Conservation (phyloP, 441 rosid genomes). For the Erodium texanum region DNA sequence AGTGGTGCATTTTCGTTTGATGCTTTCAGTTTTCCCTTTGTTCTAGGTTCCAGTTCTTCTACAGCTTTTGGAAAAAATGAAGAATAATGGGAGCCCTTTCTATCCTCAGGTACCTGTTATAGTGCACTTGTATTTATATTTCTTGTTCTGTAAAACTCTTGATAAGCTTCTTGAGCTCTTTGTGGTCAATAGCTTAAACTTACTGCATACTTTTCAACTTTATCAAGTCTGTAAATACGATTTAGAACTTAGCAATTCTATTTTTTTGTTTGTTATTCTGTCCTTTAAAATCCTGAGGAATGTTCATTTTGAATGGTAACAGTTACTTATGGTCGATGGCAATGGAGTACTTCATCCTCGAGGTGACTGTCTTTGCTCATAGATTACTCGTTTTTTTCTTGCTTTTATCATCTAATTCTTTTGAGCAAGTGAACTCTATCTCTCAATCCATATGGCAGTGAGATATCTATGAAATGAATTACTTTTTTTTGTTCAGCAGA, state of each 20-base stretch:
- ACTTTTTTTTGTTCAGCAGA: neutral
- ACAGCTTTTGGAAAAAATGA: constrained; percentile 59
- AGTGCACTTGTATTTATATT: neutral
- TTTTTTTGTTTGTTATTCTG: constrained; percentile 3
- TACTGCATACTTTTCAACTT: neutral
- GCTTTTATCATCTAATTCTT: neutral
- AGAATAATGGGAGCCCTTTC: constrained; percentile 33
- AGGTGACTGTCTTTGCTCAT: constrained; percentile 34
- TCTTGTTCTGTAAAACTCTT: too few species aligned
- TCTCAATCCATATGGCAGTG: constrained; percentile 1
- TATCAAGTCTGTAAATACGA: neutral
- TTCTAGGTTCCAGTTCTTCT: constrained; percentile 59
- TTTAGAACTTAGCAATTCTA: constrained; percentile 2
- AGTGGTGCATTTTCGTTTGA: neutral
- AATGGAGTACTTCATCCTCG: constrained; percentile 89
- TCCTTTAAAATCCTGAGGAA: constrained; percentile 4
- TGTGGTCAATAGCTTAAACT: neutral
- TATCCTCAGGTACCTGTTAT: constrained; percentile 54
- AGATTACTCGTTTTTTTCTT: neutral
- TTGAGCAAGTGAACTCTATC: neutral
- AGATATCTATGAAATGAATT: neutral
- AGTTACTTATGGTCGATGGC: constrained; percentile 83
- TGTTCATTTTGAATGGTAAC: constrained; percentile 11
- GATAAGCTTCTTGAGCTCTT: neutral
- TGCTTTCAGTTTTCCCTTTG: neutral